Evolutionary conservation across 345 rosid genomes (phyloP), one percentile per base, ranked within the genome.

Genomic region (rapeseed (Brassica napus)): DNA sequence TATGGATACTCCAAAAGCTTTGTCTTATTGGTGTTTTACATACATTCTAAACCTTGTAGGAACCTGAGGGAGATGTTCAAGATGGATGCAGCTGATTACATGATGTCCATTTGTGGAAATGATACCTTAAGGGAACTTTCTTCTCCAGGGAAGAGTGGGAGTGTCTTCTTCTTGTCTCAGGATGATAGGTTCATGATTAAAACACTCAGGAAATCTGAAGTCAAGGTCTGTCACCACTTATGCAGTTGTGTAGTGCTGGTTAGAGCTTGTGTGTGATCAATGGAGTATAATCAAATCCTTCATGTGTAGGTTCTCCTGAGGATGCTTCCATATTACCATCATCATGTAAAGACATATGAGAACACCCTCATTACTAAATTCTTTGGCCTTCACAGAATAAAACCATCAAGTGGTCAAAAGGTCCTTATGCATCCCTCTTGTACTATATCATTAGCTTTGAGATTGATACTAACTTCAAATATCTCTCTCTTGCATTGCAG

Each of bases 331-430:
- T 86, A 85, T 73, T 95, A 93, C 82, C 97, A 93, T 83, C 82
- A 90, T 86, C 99, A 95, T 77, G 99, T 95, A 83, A 88, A 86
- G 80, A 82, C 92, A 8, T 89, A 91, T 81, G 98, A 95, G 78
- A 95, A 95, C 80, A 95, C 98, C 0, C 99, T 95, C 80, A 84
- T 95, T 68, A 95, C 99, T 58, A 95, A 95, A 77, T 93, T 95
- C 86, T 95, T 95, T 86, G 99, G 99, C 75, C 97, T 95, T 83
- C 98, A 95, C 86, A 89, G 96, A 88, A 95, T 95, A 83, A 95
- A 91, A 85, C 99, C 99, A 74, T 86, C 96, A 71, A 95, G 99
- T 71, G 94, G 99, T 76, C 98, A 95, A 84, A 95, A 92, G 98
- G 99, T 94, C 67, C 80, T 69, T 47, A 71, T 58, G 9, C 55